Percentiles rank a stretch among this genome's conserved stretches.
phyloP scores from a whole-genome alignment of 257 asterid genomes.

The Nicotiana sylvestris region DNA sequence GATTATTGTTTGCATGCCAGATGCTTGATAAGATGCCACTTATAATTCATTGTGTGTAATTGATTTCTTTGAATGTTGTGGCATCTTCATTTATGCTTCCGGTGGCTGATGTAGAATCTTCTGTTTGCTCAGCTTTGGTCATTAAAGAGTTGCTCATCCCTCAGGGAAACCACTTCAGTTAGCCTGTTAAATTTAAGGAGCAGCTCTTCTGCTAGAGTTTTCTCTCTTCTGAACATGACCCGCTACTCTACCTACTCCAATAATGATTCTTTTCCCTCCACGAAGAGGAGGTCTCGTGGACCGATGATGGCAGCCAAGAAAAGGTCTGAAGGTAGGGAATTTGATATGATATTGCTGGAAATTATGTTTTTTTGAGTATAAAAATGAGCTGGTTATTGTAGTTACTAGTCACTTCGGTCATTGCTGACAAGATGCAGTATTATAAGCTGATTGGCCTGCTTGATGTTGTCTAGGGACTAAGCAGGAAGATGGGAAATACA shows the following conservation, averaged over 20 bases:
- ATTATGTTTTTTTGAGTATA: neutral
- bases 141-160: conserved; percentile 58
- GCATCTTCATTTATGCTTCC: conserved; percentile 12
- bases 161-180: conserved; percentile 50
- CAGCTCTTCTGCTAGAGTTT: conserved; percentile 48
- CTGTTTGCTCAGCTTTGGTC: conserved; percentile 64
- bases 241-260: conserved; percentile 49
- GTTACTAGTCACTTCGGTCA: conserved; percentile 13
- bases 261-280: conserved; percentile 40
- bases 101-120: conserved; percentile 30
- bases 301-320: conserved; percentile 81
- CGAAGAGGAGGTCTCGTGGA: conserved; percentile 60
- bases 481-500: conserved; percentile 89
- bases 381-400: neutral
- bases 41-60: neutral
- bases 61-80: neutral
- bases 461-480: conserved; percentile 39
- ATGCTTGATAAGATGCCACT: conserved; percentile 27
- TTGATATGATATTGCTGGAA: neutral
- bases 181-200: conserved; percentile 50
- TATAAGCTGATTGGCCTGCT: conserved; percentile 16
- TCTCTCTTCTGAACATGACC: conserved; percentile 40
- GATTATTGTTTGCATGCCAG: neutral
- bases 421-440: neutral
- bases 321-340: conserved; percentile 59